phyloP scores from a whole-genome alignment of 148 eudicot species.

The Chenopodium album region DNA sequence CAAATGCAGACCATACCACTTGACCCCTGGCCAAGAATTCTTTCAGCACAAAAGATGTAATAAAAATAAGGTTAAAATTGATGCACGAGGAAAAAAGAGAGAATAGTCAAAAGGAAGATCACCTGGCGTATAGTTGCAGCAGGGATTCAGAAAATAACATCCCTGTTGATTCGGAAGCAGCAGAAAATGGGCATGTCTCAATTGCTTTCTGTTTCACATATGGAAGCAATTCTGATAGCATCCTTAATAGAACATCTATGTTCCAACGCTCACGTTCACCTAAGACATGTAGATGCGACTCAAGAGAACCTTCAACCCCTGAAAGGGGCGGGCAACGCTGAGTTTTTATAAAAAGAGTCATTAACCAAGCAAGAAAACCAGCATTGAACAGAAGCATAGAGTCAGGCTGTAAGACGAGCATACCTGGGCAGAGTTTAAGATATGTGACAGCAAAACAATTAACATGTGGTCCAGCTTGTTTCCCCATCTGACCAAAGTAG shows the following conservation, averaged over 20 bases:
- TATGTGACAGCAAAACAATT: constrained; percentile 62
- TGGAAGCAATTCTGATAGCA: constrained; percentile 75
- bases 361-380: constrained; percentile 13
- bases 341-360: constrained; percentile 19
- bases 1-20: constrained; percentile 90
- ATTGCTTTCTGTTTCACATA: constrained; percentile 64
- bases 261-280: constrained; percentile 99
- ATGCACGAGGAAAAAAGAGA: not conserved
- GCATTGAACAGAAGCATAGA: not conserved
- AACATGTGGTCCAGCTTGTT: constrained; percentile 71
- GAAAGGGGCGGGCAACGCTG: constrained; percentile 99
- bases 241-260: constrained; percentile 78
- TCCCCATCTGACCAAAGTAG: constrained; percentile 87
- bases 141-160: constrained; percentile 52
- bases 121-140: constrained; percentile 80
- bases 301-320: constrained; percentile 93
- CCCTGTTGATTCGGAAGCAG: constrained; percentile 53
- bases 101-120: constrained; percentile 13
- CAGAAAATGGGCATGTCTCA: constrained; percentile 77
- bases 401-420: constrained; percentile 13
- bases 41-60: constrained; percentile 23
- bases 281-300: constrained; percentile 78
- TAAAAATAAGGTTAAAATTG: constrained; percentile 1
- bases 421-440: constrained; percentile 77
- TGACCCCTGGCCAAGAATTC: constrained; percentile 59